Base-by-base conservation (phyloP, 2,329 filamentous ascomycete species). In the Cordyceps pruinosa region DNA sequence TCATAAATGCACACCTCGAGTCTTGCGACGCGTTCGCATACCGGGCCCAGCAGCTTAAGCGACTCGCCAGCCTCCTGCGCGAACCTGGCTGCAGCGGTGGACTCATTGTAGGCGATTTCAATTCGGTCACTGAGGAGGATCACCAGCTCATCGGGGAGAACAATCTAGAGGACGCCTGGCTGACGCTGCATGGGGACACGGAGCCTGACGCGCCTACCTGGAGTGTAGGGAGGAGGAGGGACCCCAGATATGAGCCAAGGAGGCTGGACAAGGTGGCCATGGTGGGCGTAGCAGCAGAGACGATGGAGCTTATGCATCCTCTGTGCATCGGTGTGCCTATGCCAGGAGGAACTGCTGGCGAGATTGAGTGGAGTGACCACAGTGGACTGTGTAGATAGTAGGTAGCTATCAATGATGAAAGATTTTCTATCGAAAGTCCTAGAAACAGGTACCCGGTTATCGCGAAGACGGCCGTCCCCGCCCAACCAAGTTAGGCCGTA, bases 401-500 rank as follows among this genome's bases (percentile, higher is more conserved):
- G n/a, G n/a, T n/a, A n/a, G n/a, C n/a, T n/a, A n/a, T n/a, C n/a
- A n/a, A n/a, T n/a, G n/a, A n/a, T n/a, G n/a, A n/a, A n/a, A n/a
- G n/a, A n/a, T n/a, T n/a, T n/a, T n/a, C n/a, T n/a, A n/a, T n/a
- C n/a, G n/a, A n/a, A n/a, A n/a, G n/a, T n/a, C n/a, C n/a, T n/a
- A n/a, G n/a, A 32, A 13, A 9, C 34, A 35, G 28, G 4, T 19
- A 21, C 8, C 39, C 17, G 12, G 5, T 23, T 21, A 6, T 12
- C 17, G 15, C 9, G 30, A 21, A 30, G 42, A 41, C n/a, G n/a
- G 8, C 9, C 26, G 15, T 49, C 35, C 37, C 49, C 50, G 54
- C 54, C 54, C 54, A 44, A 56, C 21, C 30, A n/a, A 6, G 54
- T 50, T 49, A 56, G 45, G 26, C 28, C n/a, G n/a, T n/a, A n/a